These are phyloP conservation scores for Cucurbita maxima DNA, from an alignment of 306 rosid genomes.

Conservation along the genomic window DNA sequence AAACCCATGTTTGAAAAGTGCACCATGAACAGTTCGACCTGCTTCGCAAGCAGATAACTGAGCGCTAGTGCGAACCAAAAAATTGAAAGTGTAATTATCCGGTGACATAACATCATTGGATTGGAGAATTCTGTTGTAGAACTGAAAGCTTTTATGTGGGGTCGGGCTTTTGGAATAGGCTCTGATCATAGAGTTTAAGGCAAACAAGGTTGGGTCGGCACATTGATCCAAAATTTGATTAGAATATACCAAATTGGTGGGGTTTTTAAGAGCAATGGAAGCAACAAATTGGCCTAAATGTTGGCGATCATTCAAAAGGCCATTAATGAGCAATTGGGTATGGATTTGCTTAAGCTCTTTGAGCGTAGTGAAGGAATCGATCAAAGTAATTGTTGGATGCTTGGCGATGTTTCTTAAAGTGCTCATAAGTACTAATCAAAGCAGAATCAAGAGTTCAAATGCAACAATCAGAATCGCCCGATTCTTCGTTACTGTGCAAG, in stretches of 20 bases:
- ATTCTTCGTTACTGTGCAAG: neutral
- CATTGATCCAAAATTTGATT: slow-evolving; percentile 14
- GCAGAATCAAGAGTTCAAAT: neutral
- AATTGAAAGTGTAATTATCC: slow-evolving; percentile 43
- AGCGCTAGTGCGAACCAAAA: slow-evolving; percentile 30
- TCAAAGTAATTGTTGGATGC: slow-evolving; percentile 23
- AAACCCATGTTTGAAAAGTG: slow-evolving; percentile 27
- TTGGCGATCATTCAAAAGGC: slow-evolving; percentile 14
- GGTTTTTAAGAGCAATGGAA: slow-evolving; percentile 18
- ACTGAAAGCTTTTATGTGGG: slow-evolving; percentile 31
- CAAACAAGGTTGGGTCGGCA: slow-evolving; percentile 24
- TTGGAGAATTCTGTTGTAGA: slow-evolving; percentile 24
- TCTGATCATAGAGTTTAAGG: slow-evolving; percentile 49
- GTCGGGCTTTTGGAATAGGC: slow-evolving; percentile 38
- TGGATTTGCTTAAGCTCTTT: slow-evolving; percentile 34
- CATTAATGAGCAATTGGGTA: slow-evolving; percentile 21
- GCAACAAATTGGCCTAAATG: slow-evolving; percentile 24
- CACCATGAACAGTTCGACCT: slow-evolving; percentile 22
- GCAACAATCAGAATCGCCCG: neutral
- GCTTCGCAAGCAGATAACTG: slow-evolving; percentile 17
- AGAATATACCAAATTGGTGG: slow-evolving; percentile 17
- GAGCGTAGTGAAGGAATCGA: slow-evolving; percentile 20
- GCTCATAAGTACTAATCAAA: slow-evolving; percentile 11
- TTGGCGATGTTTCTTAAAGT: slow-evolving; percentile 17
- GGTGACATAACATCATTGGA: slow-evolving; percentile 19